phyloP scores from a whole-genome alignment of 352 stramenopile species.

The Phytophthora lateralis region DNA sequence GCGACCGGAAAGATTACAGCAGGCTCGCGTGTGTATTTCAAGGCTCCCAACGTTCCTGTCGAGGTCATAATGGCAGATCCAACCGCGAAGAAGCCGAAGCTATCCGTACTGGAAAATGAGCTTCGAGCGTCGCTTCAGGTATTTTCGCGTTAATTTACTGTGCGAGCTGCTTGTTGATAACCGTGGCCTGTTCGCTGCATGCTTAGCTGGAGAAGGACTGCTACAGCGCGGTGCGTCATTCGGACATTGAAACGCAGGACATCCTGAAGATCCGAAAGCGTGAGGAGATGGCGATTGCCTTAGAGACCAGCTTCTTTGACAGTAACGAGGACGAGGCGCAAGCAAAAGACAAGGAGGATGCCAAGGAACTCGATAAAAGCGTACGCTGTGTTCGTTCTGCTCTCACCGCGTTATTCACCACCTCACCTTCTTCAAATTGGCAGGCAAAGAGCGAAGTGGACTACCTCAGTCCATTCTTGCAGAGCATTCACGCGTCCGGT shows the following conservation, averaged over 20 bases:
- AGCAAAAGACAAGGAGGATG: conserved; percentile 64
- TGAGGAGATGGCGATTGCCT: conserved; percentile 84
- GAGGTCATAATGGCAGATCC: conserved; percentile 80
- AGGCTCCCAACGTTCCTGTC: conserved; percentile 66
- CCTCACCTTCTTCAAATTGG: not conserved
- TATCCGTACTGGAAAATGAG: conserved; percentile 79
- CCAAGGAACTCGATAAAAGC: conserved; percentile 68
- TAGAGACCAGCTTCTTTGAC: conserved; percentile 91
- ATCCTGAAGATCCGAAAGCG: conserved; percentile 89
- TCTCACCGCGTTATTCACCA: not conserved
- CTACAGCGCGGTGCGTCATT: conserved; percentile 84
- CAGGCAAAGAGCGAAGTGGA: conserved; percentile 85
- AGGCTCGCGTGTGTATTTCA: conserved; percentile 80
- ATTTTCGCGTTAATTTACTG: not conserved
- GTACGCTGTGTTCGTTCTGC: conserved; percentile 34
- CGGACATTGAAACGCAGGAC: conserved; percentile 91
- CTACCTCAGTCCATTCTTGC: conserved; percentile 94
- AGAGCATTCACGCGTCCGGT: conserved; percentile 64
- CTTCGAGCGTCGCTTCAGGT: conserved; percentile 67
- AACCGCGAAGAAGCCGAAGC: conserved; percentile 64
- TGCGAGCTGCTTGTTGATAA: conserved; percentile 3
- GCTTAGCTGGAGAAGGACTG: conserved; percentile 89
- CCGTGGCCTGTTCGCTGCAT: not conserved
- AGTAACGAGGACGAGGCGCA: conserved; percentile 66
- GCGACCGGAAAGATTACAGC: conserved; percentile 92